Evolutionary conservation across 179 eudicot genomes (phyloP), one percentile per base, ranked within the genome.

Genomic region (Silene vulgaris): DNA sequence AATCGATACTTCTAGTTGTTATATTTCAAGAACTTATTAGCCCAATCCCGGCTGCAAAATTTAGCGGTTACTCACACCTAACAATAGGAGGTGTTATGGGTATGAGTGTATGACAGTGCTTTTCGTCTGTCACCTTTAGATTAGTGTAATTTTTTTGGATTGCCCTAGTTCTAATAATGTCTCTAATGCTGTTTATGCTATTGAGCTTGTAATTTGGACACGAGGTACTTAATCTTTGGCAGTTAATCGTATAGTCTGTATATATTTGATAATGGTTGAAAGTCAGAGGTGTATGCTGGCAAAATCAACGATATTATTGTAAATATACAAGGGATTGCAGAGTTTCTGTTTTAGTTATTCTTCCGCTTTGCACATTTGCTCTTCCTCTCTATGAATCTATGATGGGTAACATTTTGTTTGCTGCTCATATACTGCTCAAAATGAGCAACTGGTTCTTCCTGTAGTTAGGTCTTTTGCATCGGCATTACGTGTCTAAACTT

Each of bases 271-370:
- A 69, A 13, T 48, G 7, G 32, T 45, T 21, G 45, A 17, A 45
- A 45, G 23, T 45, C 73, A 4, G 60, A 0, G 26, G 35, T 48
- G 56, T 21, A 69, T 48, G 29, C 28, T 69, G 8, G 5, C 50
- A 12, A 23, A 17, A 48, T 30, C 35, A 14, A 1, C 20, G 20
- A 26, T 70, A 2, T 69, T 20, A 0, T 69, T 20, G 60, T 70
- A 2, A 2, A 6, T n/a, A 67, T n/a, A 67, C 50, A 70, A 70
- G 74, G 19, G 62, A 70, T 70, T 70, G 4, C 72, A 68, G 16
- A 6, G 54, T 67, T 21, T 62, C 14, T 62, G 12, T 62, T 20
- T 60, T 19, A 54, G 60, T 54, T 54, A 16, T 54, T 54, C 60
- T 54, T 54, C 60, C 16, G 60, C 60, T 54, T 54, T 54, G 1